These are phyloP conservation scores for Fraxinus paxiana DNA, from an alignment of 305 asterid genomes.

Conservation along the genomic window DNA sequence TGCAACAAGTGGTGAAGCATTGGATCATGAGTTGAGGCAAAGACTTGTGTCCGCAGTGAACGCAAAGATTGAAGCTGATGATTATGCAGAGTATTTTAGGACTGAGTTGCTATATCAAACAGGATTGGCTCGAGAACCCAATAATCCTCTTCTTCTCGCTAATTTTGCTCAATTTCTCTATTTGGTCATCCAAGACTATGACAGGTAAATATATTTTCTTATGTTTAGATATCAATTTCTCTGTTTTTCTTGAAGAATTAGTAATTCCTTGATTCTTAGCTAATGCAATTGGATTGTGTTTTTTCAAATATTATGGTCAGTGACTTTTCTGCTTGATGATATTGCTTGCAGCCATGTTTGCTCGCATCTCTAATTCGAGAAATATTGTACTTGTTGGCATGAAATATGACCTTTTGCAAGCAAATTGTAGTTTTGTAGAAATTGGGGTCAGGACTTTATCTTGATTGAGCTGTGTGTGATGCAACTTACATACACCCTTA, in stretches of 20 bases:
- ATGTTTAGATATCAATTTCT: conserved; percentile 21
- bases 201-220: conserved; percentile 52
- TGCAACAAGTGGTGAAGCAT: conserved; percentile 35
- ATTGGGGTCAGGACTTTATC: conserved; percentile 22
- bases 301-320: conserved; percentile 8
- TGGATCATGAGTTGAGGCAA: conserved; percentile 61
- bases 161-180: conserved; percentile 87
- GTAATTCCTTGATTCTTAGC: neutral
- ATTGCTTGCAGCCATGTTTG: conserved; percentile 2
- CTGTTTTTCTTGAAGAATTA: conserved; percentile 12
- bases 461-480: conserved; percentile 54
- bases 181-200: conserved; percentile 62
- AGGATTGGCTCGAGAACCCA: conserved; percentile 57
- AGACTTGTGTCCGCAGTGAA: conserved; percentile 55
- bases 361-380: conserved; percentile 3
- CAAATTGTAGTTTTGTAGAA: conserved; percentile 13
- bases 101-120: conserved; percentile 61
- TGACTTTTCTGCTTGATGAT: conserved; percentile 14
- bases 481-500: conserved; percentile 8
- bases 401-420: conserved; percentile 25
- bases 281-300: neutral
- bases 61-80: conserved; percentile 56
- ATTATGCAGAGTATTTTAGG: conserved; percentile 36
- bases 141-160: conserved; percentile 64
- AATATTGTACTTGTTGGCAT: conserved; percentile 15